Evolutionary conservation across 1,139 yeast species (phyloP), one percentile per base, ranked within the genome.

Genomic region (Diutina catenulata): DNA sequence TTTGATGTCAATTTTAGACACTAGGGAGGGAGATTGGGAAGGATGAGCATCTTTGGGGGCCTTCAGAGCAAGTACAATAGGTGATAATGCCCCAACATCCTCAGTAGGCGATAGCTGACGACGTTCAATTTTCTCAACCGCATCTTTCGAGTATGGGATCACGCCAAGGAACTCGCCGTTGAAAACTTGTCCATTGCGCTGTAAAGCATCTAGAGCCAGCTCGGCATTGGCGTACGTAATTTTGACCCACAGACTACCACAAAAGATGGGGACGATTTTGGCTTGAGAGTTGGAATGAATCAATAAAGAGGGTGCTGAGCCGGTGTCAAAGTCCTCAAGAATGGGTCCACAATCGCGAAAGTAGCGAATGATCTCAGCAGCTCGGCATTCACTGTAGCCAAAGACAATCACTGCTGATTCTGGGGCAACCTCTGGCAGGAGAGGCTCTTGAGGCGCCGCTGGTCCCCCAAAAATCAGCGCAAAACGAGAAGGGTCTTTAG

Each of bases 221-320:
- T 78, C 64, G 3, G 83, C 74, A 43, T 78, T 79, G 42, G 77
- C 83, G 55, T 76, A 91, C 1, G 96, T 87, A 39, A 91, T 56
- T 51, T 86, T 83, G 19, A 87, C 76, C 96, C 97, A 91, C 37
- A 86, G 80, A 33, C 74, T 72, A 1, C 96, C 97, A 10, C 91
- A 72, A 53, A 77, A 81, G 13, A 87, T 78, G 1, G 95, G 94
- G 4, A 56, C 47, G 28, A 49, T 42, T 28, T 40, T 40, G 16
- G 31, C 36, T 10, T 33, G 29, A 20, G 20, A 18, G 10, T 21
- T 21, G 4, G 15, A 5, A 8, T 11, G 24, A 13, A 26, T 20
- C 10, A 31, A 13, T 28, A 36, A 38, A 22, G 43, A 43, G 21
- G 43, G 42, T 23, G 48, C 57, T 49, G 48, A 56, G 24, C 50